Conservation (phyloP, 2,329 filamentous ascomycete species). For the Microsporum audouinii region DNA sequence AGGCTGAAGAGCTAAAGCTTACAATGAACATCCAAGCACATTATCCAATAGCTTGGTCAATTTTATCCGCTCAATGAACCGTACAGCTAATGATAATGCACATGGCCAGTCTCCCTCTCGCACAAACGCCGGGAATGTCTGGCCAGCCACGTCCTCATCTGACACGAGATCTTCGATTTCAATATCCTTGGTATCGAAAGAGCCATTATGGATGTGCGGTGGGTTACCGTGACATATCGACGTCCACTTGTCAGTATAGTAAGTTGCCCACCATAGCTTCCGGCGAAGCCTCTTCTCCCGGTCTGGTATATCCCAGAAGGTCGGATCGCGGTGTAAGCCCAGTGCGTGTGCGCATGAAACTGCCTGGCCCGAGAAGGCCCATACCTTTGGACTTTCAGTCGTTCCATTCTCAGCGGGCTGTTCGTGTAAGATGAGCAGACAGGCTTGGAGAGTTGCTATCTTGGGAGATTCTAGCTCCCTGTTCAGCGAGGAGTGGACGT, state of each 20-base stretch:
- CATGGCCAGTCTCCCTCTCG: not conserved
- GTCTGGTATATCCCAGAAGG: conserved; percentile 1
- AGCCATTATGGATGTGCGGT: not conserved
- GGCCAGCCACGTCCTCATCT: not conserved
- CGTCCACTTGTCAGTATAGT: conserved; percentile 2
- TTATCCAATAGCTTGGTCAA: conserved; percentile 1
- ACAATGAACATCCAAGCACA: not conserved
- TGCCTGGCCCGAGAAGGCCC: not conserved
- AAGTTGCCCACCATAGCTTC: conserved; percentile 5
- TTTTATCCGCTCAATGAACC: conserved; percentile 1
- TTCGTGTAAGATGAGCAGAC: not conserved
- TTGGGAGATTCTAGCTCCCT: not conserved
- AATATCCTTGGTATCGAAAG: conserved; percentile 2
- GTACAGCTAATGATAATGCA: not conserved
- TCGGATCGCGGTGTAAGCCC: conserved; percentile 2
- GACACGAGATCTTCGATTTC: conserved; percentile 2
- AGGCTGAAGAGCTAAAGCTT: not conserved
- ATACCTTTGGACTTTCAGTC: not conserved
- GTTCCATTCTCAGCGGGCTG: not conserved
- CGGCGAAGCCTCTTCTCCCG: conserved; percentile 3
- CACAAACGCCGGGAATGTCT: not conserved
- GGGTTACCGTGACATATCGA: not conserved
- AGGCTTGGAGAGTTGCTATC: not conserved
- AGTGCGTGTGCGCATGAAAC: conserved; percentile 1
- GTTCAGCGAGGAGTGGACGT: not conserved